These are phyloP conservation scores for Lomentospora prolificans DNA, from an alignment of 2,329 filamentous ascomycete species.

Conservation along the genomic window DNA sequence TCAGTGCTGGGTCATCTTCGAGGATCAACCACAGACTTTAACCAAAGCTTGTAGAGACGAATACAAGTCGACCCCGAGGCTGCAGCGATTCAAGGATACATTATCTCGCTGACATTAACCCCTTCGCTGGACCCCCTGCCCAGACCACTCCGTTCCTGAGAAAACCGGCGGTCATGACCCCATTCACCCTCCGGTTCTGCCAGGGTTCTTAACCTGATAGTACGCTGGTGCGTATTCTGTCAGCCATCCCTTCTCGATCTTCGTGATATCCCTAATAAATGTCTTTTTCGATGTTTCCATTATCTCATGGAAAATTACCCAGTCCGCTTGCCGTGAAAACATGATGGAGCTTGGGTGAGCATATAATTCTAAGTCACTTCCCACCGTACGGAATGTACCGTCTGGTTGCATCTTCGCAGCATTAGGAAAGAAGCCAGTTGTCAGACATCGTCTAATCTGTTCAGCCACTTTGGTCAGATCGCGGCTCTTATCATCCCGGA, in stretches of 20 bases:
- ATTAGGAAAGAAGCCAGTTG: conserved; percentile 85
- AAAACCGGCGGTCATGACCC: background rate
- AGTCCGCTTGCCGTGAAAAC: conserved; percentile 94
- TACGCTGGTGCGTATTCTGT: conserved; percentile 80
- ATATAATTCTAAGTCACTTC: conserved; percentile 66
- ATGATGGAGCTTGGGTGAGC: conserved; percentile 88
- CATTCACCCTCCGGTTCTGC: background rate
- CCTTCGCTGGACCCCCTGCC: no score
- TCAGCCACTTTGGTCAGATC: conserved; percentile 42
- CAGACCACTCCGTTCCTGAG: background rate
- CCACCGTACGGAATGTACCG: conserved; percentile 80
- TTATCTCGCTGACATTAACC: no score
- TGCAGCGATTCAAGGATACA: no score
- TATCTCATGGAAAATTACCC: conserved; percentile 92
- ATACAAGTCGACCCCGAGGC: no score
- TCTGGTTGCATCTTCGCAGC: conserved; percentile 90
- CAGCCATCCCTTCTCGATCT: conserved; percentile 88
- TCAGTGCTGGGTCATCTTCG: no score
- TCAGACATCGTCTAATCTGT: conserved; percentile 73
- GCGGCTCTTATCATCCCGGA: background rate
- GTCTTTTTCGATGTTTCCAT: conserved; percentile 83
- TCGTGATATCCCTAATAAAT: conserved; percentile 85
- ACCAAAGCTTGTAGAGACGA: no score
- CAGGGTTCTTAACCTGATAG: conserved; percentile 45
- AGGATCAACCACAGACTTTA: no score